Evolutionary conservation across 2,329 filamentous ascomycete genomes (phyloP).

Genomic region (Coniochaeta hoffmannii): DNA sequence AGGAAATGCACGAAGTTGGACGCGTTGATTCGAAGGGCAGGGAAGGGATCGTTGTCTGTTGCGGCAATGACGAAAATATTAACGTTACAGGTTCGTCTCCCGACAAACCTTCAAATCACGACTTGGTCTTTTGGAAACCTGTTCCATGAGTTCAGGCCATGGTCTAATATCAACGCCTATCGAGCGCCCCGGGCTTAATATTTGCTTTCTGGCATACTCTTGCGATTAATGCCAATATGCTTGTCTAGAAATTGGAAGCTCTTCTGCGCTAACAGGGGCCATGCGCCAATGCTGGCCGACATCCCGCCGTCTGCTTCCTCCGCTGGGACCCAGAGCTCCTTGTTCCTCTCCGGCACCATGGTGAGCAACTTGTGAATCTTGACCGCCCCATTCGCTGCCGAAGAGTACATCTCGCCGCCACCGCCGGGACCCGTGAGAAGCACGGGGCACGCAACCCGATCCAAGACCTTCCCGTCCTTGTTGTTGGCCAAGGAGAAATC

Average conservation of each 20-base stretch:
- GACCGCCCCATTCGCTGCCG: not conserved
- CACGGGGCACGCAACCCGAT: slow-evolving; percentile 4
- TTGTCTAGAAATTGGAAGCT: slow-evolving; percentile 6
- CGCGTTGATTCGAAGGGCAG: no score
- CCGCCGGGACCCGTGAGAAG: slow-evolving; percentile 4
- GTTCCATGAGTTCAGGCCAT: not conserved
- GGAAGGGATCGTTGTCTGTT: no score
- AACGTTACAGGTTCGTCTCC: no score
- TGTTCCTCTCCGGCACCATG: not conserved
- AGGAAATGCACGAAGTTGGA: no score
- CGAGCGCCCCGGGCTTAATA: not conserved
- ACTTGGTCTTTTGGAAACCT: no score
- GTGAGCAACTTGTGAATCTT: slow-evolving; percentile 3
- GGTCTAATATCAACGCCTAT: not conserved
- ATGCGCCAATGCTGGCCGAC: slow-evolving; percentile 4
- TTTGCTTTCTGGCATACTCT: slow-evolving; percentile 1
- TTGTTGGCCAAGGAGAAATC: not conserved
- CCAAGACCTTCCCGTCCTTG: not conserved
- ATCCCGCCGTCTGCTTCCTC: slow-evolving; percentile 3
- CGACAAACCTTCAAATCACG: no score
- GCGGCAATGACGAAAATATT: no score
- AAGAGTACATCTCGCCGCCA: slow-evolving; percentile 1
- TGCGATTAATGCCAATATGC: slow-evolving; percentile 3
- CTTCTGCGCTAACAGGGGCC: slow-evolving; percentile 3
- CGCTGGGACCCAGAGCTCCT: slow-evolving; percentile 4